Evolutionary conservation across 306 rosid species (phyloP), one percentile per base, ranked within the genome.

Genomic region (Fragaria vesca): DNA sequence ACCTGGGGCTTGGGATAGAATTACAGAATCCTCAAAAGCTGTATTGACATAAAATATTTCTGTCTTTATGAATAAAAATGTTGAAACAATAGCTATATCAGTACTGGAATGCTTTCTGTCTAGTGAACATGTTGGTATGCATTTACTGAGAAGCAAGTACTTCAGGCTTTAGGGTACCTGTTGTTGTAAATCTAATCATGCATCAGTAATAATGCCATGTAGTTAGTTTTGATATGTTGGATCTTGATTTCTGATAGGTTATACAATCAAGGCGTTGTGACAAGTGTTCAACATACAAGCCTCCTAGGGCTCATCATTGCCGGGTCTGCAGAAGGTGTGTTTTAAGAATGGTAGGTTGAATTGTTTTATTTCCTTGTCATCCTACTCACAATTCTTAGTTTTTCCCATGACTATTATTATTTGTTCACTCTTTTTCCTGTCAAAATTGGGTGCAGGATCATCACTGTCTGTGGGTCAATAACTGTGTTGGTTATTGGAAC

Each of bases 241-340:
- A n/a, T 30, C 76, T 21, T 79, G 78, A 76, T 73, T 48, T 57
- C 28, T 83, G 51, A 70, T 69, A 93, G 96, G 84, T 68, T 71
- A 71, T 79, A 70, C 87, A 71, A 71, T 52, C 57, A 47, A 90
- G 68, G 88, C 86, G 58, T 45, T 94, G 98, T 82, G 96, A 92
- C 82, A 94, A 90, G 69, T 94, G 97, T 73, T 84, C 80, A 74
- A 86, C 74, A 2, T 87, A 79, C 87, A 92, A 92, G 82, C 98
- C 98, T 76, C 98, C 96, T 3, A 88, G 96, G 90, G 83, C 98
- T 74, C 98, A 94, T 84, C 98, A 94, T 86, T 94, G 97, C 80
- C 90, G 94, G 70, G 94, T 94, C 46, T 94, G 97, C 85, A 84
- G 91, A 84, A 94, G 86, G 84, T 94, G 98, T 94, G 86, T 94